Evolutionary conservation across 768 basidiomycete genomes (phyloP).

Genomic region (Heimioporus sp.): DNA sequence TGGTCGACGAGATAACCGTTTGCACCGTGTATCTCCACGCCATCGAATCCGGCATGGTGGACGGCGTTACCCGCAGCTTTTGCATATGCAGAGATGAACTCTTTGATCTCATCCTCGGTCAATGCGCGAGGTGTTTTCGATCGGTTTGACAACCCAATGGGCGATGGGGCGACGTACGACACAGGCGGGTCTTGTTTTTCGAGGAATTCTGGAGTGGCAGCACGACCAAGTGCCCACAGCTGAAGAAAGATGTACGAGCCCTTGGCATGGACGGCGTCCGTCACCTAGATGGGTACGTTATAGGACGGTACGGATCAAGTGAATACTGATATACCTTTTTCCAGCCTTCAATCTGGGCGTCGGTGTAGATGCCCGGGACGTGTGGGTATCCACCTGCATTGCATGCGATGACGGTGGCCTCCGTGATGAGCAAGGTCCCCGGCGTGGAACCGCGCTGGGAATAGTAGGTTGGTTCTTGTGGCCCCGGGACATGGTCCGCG

Average conservation of each 20-base stretch:
- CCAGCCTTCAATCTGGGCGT: slow-evolving; percentile 55
- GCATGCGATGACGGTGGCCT: slow-evolving; percentile 51
- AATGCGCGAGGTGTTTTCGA: slow-evolving; percentile 17
- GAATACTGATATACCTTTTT: slow-evolving; percentile 33
- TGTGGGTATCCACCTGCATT: slow-evolving; percentile 48
- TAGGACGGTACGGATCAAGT: neutral
- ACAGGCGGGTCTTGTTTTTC: slow-evolving; percentile 27
- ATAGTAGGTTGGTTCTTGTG: slow-evolving; percentile 43
- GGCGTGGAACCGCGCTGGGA: slow-evolving; percentile 43
- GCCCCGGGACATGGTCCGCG: slow-evolving; percentile 33
- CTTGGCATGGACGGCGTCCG: slow-evolving; percentile 54
- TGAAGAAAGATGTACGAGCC: slow-evolving; percentile 48
- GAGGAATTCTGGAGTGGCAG: slow-evolving; percentile 35
- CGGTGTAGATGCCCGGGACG: slow-evolving; percentile 64
- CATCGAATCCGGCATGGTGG: slow-evolving; percentile 43
- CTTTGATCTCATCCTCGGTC: slow-evolving; percentile 31
- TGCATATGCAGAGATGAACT: slow-evolving; percentile 28
- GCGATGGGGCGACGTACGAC: slow-evolving; percentile 34
- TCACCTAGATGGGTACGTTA: slow-evolving; percentile 41
- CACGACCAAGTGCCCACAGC: slow-evolving; percentile 58
- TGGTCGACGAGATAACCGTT: slow-evolving; percentile 55
- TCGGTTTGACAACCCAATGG: slow-evolving; percentile 20
- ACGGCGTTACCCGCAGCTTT: slow-evolving; percentile 35
- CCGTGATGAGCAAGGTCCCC: slow-evolving; percentile 49
- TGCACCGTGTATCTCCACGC: slow-evolving; percentile 42